phyloP scores from a whole-genome alignment of 2,329 filamentous ascomycete genomes.

The Pestalotiopsis sp. region DNA sequence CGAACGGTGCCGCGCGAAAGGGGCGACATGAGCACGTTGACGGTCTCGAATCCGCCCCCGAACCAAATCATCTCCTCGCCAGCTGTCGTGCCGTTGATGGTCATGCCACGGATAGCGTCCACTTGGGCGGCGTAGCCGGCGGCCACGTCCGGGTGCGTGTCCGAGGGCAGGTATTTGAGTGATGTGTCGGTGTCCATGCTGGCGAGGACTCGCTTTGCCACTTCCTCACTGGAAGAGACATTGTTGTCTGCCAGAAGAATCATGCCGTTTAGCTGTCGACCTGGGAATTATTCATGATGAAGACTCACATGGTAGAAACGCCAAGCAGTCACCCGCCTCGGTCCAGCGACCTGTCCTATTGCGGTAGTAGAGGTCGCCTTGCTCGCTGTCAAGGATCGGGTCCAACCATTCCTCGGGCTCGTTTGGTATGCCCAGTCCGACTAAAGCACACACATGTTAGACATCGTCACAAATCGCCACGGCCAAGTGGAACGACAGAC shows the following conservation, averaged over 20 bases:
- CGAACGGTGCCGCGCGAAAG: slow-evolving; percentile 27
- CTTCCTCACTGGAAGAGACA: background rate
- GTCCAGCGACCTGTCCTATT: slow-evolving; percentile 9
- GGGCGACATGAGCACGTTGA: slow-evolving; percentile 23
- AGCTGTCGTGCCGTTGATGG: slow-evolving; percentile 13
- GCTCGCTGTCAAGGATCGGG: slow-evolving; percentile 20
- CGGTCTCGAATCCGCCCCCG: slow-evolving; percentile 20
- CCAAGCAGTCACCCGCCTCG: slow-evolving; percentile 6
- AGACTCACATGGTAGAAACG: slow-evolving; percentile 5
- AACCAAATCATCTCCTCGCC: slow-evolving; percentile 24
- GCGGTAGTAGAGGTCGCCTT: slow-evolving; percentile 11
- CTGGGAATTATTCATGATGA: background rate
- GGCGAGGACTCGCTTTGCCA: background rate
- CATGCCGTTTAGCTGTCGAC: background rate
- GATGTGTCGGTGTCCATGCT: background rate
- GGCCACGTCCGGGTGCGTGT: slow-evolving; percentile 7
- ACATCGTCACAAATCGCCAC: background rate
- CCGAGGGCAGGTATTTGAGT: background rate
- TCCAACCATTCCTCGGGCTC: slow-evolving; percentile 15
- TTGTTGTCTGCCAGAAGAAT: background rate
- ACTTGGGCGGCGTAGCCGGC: slow-evolving; percentile 5
- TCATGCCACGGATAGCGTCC: background rate
- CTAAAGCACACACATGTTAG: background rate
- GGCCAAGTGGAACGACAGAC: background rate
- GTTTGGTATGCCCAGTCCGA: slow-evolving; percentile 21